phyloP scores from a whole-genome alignment of 306 rosid species.

The Prunus davidiana region DNA sequence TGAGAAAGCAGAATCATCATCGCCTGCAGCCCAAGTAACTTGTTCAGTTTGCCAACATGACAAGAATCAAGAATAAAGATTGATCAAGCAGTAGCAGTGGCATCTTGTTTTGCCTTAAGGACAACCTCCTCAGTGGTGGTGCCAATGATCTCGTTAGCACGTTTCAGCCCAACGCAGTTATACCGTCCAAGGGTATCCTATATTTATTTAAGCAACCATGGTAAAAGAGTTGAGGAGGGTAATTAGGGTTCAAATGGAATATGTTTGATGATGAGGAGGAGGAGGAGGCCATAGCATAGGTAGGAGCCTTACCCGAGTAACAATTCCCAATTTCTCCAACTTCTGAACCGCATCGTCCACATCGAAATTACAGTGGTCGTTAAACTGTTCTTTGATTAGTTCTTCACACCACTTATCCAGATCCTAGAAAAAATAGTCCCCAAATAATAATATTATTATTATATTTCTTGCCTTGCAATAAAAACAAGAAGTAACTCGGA shows the following conservation, averaged over 20 bases:
- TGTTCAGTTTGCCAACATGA: no score
- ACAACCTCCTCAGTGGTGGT: conserved; percentile 94
- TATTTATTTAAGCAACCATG: conserved; percentile 5
- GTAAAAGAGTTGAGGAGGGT: no score
- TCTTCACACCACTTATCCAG: conserved; percentile 88
- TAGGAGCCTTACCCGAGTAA: conserved; percentile 66
- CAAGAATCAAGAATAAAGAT: no score
- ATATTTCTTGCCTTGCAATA: no score
- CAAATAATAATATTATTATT: background rate
- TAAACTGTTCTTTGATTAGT: conserved; percentile 78
- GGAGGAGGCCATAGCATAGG: no score
- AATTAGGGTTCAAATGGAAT: no score
- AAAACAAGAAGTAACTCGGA: no score
- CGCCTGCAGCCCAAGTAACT: no score
- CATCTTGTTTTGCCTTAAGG: conserved; percentile 46
- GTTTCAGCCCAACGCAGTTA: conserved; percentile 75
- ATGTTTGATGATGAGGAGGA: background rate
- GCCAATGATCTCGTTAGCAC: conserved; percentile 90
- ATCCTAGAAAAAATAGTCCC: conserved; percentile 43
- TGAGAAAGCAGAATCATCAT: no score
- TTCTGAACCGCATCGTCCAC: conserved; percentile 89
- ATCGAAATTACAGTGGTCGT: conserved; percentile 70
- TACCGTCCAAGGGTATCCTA: conserved; percentile 85
- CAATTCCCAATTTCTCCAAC: conserved; percentile 84
- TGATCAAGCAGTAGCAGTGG: background rate